Conservation (phyloP, 495 filamentous ascomycete species). For the Aspergillus sclerotiicarbonarius region DNA sequence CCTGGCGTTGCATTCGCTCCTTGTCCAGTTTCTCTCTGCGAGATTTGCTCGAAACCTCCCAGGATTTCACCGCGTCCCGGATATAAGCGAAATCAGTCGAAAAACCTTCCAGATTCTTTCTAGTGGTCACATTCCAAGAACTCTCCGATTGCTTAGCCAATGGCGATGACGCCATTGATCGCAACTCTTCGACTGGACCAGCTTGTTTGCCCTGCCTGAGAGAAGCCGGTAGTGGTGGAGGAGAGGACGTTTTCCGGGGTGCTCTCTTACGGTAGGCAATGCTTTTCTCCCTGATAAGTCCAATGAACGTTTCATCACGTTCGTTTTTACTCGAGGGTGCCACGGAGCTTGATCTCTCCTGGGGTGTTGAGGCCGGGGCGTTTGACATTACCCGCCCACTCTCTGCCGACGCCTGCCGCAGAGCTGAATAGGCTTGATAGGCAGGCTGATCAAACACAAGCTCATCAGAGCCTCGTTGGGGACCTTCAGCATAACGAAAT, state of each 20-base stretch:
- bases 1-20: slow-evolving; percentile 50
- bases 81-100: slow-evolving; percentile 53
- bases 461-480: slow-evolving; percentile 45
- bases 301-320: slow-evolving; percentile 45
- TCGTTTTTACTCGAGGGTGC: slow-evolving; percentile 22
- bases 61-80: slow-evolving; percentile 37
- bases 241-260: slow-evolving; percentile 23
- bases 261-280: slow-evolving; percentile 31
- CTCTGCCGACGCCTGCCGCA: slow-evolving; percentile 43
- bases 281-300: slow-evolving; percentile 47
- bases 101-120: slow-evolving; percentile 31
- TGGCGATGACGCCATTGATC: slow-evolving; percentile 35
- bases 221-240: slow-evolving; percentile 31
- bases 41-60: slow-evolving; percentile 44
- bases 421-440: slow-evolving; percentile 46
- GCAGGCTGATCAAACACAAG: slow-evolving; percentile 39
- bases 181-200: slow-evolving; percentile 33
- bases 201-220: slow-evolving; percentile 26
- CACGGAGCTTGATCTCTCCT: slow-evolving; percentile 18
- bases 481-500: slow-evolving; percentile 48
- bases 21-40: slow-evolving; percentile 45
- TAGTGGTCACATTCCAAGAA: slow-evolving; percentile 34
- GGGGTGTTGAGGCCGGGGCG: slow-evolving; percentile 19
- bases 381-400: slow-evolving; percentile 46
- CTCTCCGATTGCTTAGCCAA: slow-evolving; percentile 35